These are phyloP conservation scores for Globisporangium echinulatum DNA, from an alignment of 352 stramenopile species.

Conservation along the genomic window DNA sequence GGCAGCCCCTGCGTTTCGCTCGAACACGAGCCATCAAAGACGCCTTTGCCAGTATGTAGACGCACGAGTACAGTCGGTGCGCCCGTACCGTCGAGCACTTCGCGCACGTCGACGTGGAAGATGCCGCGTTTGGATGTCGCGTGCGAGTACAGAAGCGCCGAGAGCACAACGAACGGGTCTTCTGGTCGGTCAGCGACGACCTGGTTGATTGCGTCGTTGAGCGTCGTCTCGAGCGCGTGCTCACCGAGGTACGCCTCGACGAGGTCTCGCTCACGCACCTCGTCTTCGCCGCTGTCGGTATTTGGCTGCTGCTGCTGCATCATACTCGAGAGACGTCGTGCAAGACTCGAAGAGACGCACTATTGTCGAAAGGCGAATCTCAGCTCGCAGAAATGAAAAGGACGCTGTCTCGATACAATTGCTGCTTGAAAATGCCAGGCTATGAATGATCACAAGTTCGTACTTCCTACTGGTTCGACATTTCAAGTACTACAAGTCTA, in stretches of 20 bases:
- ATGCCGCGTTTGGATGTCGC: conserved; percentile 63
- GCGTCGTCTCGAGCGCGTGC: conserved; percentile 53
- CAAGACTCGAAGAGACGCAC: not conserved
- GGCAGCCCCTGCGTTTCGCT: conserved; percentile 25
- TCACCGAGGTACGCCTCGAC: conserved; percentile 70
- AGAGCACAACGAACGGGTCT: conserved; percentile 70
- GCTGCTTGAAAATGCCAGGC: not conserved
- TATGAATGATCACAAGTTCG: no score
- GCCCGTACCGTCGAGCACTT: conserved; percentile 38
- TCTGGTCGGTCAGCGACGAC: conserved; percentile 53
- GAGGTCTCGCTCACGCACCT: conserved; percentile 56
- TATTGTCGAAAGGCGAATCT: not conserved
- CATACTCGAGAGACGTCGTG: not conserved
- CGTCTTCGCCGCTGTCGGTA: conserved; percentile 15
- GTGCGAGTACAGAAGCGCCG: conserved; percentile 44
- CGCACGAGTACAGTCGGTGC: conserved; percentile 39
- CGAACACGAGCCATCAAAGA: conserved; percentile 50
- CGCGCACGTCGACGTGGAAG: conserved; percentile 51
- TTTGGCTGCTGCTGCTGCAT: conserved; percentile 4
- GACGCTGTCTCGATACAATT: not conserved
- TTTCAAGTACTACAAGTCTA: not conserved
- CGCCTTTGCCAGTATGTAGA: conserved; percentile 61
- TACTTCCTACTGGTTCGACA: not conserved
- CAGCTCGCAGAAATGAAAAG: no score
- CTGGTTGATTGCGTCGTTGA: conserved; percentile 73